Evolutionary conservation across 169 alveolate species (phyloP).

Genomic region (Eimeria sp.): DNA sequence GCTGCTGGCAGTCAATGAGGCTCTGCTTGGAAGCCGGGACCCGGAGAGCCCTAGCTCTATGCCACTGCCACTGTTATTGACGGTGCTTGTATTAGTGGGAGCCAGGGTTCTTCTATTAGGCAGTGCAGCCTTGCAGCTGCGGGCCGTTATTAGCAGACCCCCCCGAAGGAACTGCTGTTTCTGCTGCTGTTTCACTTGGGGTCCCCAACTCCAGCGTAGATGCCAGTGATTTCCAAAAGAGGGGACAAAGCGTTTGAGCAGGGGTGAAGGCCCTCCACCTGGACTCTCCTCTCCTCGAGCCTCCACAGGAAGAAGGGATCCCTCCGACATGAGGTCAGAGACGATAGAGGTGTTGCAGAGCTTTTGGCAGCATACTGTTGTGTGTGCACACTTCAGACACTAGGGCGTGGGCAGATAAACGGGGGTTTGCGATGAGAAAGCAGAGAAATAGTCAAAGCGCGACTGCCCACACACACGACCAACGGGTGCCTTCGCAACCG

Average conservation of each 20-base stretch:
- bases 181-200: conserved; percentile 22
- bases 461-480: background rate
- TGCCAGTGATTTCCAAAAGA: conserved; percentile 34
- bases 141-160: background rate
- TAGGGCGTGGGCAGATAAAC: background rate
- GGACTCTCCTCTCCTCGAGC: background rate
- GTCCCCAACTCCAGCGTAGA: conserved; percentile 37
- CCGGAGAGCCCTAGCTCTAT: conserved; percentile 44
- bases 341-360: background rate
- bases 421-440: background rate
- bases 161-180: background rate
- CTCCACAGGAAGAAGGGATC: conserved; percentile 12
- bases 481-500: background rate
- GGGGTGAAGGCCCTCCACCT: conserved; percentile 8
- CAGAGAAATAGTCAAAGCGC: background rate
- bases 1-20: conserved; percentile 7
- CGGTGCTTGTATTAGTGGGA: conserved; percentile 26
- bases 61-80: conserved; percentile 11
- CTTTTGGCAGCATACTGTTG: background rate
- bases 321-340: conserved; percentile 61
- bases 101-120: conserved; percentile 2
- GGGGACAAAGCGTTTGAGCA: conserved; percentile 1
- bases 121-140: background rate
- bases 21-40: conserved; percentile 8
- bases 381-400: conserved; percentile 4